Evolutionary conservation across 805 yeast species (phyloP), one percentile per base, ranked within the genome.

Genomic region (Yamadazyma endophytica): DNA sequence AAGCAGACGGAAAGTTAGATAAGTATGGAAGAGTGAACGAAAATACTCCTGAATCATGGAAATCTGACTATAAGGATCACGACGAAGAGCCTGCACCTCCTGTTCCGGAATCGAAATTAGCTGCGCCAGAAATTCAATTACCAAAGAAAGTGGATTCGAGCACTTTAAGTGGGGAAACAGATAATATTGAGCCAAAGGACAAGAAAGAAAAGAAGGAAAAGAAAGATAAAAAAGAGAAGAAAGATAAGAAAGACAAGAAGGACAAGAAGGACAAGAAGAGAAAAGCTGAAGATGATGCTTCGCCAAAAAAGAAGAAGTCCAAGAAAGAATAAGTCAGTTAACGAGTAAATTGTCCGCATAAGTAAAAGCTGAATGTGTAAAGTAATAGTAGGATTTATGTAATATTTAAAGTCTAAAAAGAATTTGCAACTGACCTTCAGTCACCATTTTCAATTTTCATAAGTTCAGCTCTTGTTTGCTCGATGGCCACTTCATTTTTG

Each of bases 1-100:
- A 89, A 76, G 83, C 94, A 33, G 95, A 84, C 46, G 98, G 97
- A 54, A 90, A 92, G 68, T 79, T 92, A 56, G 98, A 92, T 73
- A 86, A 90, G 67, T 92, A 67, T 55, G 98, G 98, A 43, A 82
- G 96, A 70, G 73, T 70, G 43, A 92, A 88, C 56, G 98, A 92
- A 64, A 81, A 77, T 59, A 92, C 98, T 17, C 98, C 98, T 51
- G 83, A 77, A 28, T 72, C 77, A 24, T 92, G 98, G 98, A 88
- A 87, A 70, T 70, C 72, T 49, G 79, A 76, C 29, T 92, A 90
- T 61, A 83, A 81, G 47, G 77, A 81, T 55, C 83, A 77, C 54
- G 68, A 61, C 30, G 82, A 73, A 36, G 71, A 68, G 30, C 65
- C 68, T 14, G 80, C 82, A 29, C 79, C 79, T 26, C 72, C 76